Percentiles rank a stretch among this genome's conserved stretches.
Conservation (phyloP, 2,329 filamentous ascomycete species). For the Akanthomyces muscarius region DNA sequence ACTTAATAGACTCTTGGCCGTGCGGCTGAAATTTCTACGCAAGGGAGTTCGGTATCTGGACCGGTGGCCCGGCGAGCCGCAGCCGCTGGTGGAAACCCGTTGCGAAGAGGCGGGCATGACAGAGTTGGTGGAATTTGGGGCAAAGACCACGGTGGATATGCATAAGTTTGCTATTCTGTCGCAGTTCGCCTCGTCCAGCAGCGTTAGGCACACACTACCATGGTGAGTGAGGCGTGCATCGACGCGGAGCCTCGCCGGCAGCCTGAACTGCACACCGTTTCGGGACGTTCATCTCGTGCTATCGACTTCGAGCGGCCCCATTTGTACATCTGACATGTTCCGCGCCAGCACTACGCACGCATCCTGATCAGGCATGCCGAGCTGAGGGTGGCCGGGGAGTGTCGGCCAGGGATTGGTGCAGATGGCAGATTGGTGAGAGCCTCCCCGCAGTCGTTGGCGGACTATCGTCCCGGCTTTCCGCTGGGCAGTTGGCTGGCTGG, state of each 20-base stretch:
- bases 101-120: background rate
- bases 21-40: too few relatives aligned
- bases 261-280: too few relatives aligned
- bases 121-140: background rate
- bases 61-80: background rate
- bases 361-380: background rate
- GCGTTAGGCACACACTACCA: too few relatives aligned
- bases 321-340: background rate
- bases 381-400: background rate
- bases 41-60: background rate
- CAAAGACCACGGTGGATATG: background rate
- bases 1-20: too few relatives aligned
- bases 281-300: background rate
- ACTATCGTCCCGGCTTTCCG: conserved; percentile 8
- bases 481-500: background rate
- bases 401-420: background rate
- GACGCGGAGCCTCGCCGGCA: background rate
- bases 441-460: conserved; percentile 6
- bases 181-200: too few relatives aligned
- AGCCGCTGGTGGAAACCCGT: background rate
- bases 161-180: background rate
- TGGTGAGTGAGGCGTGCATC: background rate
- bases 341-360: background rate
- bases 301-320: background rate
- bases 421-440: background rate